phyloP scores from a whole-genome alignment of 768 basidiomycete species.

The Psilocybe sp. region DNA sequence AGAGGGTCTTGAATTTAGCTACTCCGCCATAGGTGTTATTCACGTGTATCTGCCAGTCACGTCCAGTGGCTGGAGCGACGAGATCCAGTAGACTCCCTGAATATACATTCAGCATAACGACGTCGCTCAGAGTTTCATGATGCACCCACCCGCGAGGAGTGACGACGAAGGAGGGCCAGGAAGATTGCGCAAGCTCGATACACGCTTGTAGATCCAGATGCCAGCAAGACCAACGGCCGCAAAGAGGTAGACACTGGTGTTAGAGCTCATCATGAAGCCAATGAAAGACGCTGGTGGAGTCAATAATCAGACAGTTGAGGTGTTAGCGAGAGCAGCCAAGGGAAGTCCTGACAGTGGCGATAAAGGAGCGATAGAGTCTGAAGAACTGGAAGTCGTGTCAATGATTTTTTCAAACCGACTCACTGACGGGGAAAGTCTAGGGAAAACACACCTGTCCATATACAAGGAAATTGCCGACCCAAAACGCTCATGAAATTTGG shows the following conservation, averaged over 20 bases:
- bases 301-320: too few species aligned
- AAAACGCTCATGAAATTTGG: too few species aligned
- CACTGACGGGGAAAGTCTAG: too few species aligned
- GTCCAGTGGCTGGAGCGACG: slow-evolving; percentile 5
- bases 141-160: not conserved
- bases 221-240: not conserved
- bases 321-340: too few species aligned
- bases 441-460: too few species aligned
- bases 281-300: too few species aligned
- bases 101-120: not conserved
- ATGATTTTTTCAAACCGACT: too few species aligned
- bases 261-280: not conserved
- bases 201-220: slow-evolving; percentile 1
- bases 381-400: too few species aligned
- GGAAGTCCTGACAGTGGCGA: too few species aligned
- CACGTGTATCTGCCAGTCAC: slow-evolving; percentile 4
- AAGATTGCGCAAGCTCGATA: not conserved
- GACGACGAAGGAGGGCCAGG: not conserved
- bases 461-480: too few species aligned
- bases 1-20: not conserved
- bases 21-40: slow-evolving; percentile 1
- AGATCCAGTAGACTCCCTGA: slow-evolving; percentile 3
- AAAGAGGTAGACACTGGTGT: not conserved
- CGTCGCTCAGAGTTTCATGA: not conserved
- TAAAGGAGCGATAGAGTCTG: too few species aligned